Evolutionary conservation across 108 stramenopile genomes (phyloP), one percentile per base, ranked within the genome.

Genomic region (Stephanodiscus triporus): DNA sequence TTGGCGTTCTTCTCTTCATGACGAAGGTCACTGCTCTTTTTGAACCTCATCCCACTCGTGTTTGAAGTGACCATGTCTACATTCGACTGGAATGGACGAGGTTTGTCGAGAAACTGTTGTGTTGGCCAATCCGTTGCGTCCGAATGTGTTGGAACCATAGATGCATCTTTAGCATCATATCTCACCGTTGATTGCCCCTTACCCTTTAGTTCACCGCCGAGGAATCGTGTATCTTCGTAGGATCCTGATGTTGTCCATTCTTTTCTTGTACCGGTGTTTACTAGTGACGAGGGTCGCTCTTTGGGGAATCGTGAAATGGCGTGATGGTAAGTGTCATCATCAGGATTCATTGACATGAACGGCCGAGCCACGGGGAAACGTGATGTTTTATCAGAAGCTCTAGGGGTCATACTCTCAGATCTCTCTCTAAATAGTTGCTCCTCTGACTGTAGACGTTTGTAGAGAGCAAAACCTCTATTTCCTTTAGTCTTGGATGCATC

Each of bases 351-450:
- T 22, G 60, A 19, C 60, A 61, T 37, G 17, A n/a, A 61, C 11
- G 60, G 60, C 37, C 60, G 60, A 36, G 34, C 30, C n/a, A 20
- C 60, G 37, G 60, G 60, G n/a, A 61, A 38, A 61, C 20, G 60
- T 0, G 60, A 61, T 10, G 37, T 4, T 4, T 43, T 30, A 14
- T 38, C 34, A 17, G 4, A 16, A 19, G 19, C 20, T 19, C 19
- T 53, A 24, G 23, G 17, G 51, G 1, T 53, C 23, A 24, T 24
- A 24, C 17, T 34, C 20, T 27, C 9, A 57, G 17, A 57, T 57
- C 30, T 4, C 17, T n/a, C 43, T 11, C 16, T 17, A 17, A 45
- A 17, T 54, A 11, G 0, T 27, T 54, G 53, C 11, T 54, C 53
- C 53, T 24, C 8, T 27, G 60, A 61, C 36, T 38, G 34, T 5